Evolutionary conservation across 2,329 filamentous ascomycete genomes (phyloP), one percentile per base, ranked within the genome.

Genomic region (Cadophora sp.): DNA sequence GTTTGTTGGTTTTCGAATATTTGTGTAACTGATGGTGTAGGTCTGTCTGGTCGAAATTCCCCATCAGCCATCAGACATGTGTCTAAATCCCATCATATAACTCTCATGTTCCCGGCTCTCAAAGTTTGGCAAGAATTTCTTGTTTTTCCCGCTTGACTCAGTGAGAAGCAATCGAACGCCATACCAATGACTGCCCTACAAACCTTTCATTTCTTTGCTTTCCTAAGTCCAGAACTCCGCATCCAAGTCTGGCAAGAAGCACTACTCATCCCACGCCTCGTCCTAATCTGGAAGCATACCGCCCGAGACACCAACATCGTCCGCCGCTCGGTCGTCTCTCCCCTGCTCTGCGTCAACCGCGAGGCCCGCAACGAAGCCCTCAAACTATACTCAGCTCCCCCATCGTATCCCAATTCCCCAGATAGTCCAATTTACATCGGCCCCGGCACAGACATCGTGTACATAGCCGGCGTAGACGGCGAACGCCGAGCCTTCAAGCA

Each of bases 391-490:
- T 46, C 62, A 9, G 43, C 51, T 43, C 62, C 50, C 1, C 40
- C 48, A 16, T 43, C 31, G 27, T 48, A 62, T 40, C 43, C 61
- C 27, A 7, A 4, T n/a, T 34, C 24, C 16, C 12, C 31, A n/a
- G 16, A 59, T 16, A 16, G 9, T 14, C 61, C 64, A 22, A 27
- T 37, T 26, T 65, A 64, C 40, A 60, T 69, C 40, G 64, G 64
- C 14, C 64, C 68, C 19, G 68, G 68, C n/a, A 62, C 60, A 22
- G 68, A 69, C 31, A 69, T 69, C 27, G 19, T 69, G 27, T 69
- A 67, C 56, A 62, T 69, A 34, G n/a, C 29, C 1, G 68, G 68
- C n/a, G n/a, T 27, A 16, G 68, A 69, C 27, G 27, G 29, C 0
- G 46, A 37, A 19, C 26, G 53, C 12, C 24, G 64, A 11, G 56